Evolutionary conservation across 164 flowering plant species (phyloP).

Genomic region (Magnolia sinica): DNA sequence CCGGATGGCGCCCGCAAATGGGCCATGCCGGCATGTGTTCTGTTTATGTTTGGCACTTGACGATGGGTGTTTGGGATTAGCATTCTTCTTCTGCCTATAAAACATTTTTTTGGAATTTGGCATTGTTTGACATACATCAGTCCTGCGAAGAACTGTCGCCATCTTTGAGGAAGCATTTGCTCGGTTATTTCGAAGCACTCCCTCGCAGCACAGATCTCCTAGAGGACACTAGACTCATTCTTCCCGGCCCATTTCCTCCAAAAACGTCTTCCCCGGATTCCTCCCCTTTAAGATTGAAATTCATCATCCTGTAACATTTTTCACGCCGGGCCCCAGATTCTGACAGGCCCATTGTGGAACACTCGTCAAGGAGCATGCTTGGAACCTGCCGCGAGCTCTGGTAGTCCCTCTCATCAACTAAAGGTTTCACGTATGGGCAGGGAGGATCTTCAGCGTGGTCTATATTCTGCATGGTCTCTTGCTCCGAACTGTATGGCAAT

Average conservation of each 20-base stretch:
- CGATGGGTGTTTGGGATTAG: neutral
- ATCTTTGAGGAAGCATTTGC: neutral
- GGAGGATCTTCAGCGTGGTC: conserved; percentile 49
- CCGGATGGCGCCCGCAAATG: neutral
- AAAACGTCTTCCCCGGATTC: conserved; percentile 22
- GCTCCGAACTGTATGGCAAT: conserved; percentile 25
- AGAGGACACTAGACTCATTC: conserved; percentile 6
- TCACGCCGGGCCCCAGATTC: conserved; percentile 29
- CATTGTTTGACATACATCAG: neutral
- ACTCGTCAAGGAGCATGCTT: conserved; percentile 36
- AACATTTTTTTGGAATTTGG: too few relatives aligned
- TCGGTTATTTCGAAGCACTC: conserved; percentile 8
- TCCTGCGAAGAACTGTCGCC: neutral
- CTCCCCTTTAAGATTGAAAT: conserved; percentile 34
- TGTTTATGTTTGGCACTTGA: neutral
- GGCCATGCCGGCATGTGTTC: neutral
- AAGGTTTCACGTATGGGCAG: conserved; percentile 46
- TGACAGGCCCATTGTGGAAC: conserved; percentile 30
- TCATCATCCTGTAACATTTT: conserved; percentile 36
- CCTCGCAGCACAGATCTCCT: conserved; percentile 25
- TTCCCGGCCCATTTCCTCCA: conserved; percentile 16
- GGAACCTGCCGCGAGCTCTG: conserved; percentile 11
- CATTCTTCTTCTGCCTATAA: neutral
- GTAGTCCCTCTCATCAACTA: conserved; percentile 48
- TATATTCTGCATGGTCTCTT: conserved; percentile 39